phyloP scores from a whole-genome alignment of 1,139 yeast genomes.

The Schizosaccharomyces versatilis region DNA sequence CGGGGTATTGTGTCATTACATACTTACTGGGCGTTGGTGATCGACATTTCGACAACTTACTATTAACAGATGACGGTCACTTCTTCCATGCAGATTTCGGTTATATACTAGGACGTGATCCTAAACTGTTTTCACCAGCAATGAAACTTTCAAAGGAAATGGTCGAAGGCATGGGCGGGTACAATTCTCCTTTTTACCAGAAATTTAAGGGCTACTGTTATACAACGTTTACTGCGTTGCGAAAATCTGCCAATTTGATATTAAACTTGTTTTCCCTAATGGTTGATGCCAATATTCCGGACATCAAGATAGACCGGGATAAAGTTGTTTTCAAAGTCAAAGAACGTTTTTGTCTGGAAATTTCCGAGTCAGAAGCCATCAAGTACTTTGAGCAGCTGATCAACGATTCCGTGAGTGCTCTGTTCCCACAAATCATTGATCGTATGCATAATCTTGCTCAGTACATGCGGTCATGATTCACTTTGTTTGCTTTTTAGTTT shows the following conservation, averaged over 20 bases:
- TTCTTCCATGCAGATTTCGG: constrained; percentile 73
- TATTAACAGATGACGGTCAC: constrained; percentile 41
- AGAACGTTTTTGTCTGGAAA: constrained; percentile 78
- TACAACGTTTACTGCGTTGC: constrained; percentile 71
- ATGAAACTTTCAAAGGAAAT: constrained; percentile 95
- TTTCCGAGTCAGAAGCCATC: constrained; percentile 90
- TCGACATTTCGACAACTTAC: constrained; percentile 75
- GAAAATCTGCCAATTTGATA: constrained; percentile 76
- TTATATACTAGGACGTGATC: constrained; percentile 84
- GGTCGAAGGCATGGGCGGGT: constrained; percentile 94
- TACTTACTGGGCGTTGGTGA: constrained; percentile 91
- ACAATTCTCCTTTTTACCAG: constrained; percentile 60
- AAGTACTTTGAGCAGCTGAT: constrained; percentile 81
- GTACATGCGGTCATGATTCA: constrained; percentile 36
- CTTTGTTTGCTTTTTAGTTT: too few relatives aligned
- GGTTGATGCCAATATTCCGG: constrained; percentile 89
- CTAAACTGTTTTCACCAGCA: constrained; percentile 94
- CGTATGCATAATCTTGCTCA: constrained; percentile 87
- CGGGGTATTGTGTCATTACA: constrained; percentile 93
- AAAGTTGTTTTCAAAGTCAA: constrained; percentile 71
- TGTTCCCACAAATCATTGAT: constrained; percentile 84
- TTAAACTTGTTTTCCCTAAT: constrained; percentile 77
- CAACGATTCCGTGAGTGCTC: constrained; percentile 81
- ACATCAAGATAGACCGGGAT: constrained; percentile 48
- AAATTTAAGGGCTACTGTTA: constrained; percentile 83